These are phyloP conservation scores for Inosperma sp. DNA, from an alignment of 768 basidiomycete species.

Conservation along the genomic window DNA sequence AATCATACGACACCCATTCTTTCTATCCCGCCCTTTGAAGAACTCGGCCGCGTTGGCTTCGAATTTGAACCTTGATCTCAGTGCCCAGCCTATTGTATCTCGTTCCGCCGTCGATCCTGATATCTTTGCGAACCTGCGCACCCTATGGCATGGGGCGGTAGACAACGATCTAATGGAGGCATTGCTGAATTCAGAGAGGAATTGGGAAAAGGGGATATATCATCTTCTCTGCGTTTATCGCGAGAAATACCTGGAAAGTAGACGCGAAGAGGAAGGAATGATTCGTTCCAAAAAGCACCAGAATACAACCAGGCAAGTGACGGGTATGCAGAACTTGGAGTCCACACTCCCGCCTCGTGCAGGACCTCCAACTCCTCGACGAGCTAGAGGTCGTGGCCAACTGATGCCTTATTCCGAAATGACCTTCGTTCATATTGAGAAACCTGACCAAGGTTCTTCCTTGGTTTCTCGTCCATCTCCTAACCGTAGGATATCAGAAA, in stretches of 20 bases:
- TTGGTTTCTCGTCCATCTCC: conserved; percentile 18
- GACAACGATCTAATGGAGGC: conserved; percentile 70
- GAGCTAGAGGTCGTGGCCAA: conserved; percentile 38
- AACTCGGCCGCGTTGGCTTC: conserved; percentile 34
- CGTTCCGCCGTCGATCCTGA: conserved; percentile 76
- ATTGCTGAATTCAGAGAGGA: conserved; percentile 61
- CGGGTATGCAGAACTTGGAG: conserved; percentile 19
- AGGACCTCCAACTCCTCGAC: conserved; percentile 58
- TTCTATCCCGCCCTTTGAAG: conserved; percentile 50
- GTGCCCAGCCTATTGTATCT: conserved; percentile 62
- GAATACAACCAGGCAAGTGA: conserved; percentile 17
- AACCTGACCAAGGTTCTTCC: conserved; percentile 15
- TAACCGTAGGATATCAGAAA: conserved; percentile 14
- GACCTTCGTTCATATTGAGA: conserved; percentile 16
- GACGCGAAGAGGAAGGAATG: conserved; percentile 58
- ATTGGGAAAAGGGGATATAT: conserved; percentile 97
- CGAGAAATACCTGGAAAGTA: conserved; percentile 64
- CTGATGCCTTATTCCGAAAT: conserved; percentile 12
- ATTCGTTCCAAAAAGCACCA: conserved; percentile 31
- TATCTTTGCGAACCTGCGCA: conserved; percentile 84
- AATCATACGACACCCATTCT: conserved; percentile 79
- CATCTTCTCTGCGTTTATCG: conserved; percentile 85
- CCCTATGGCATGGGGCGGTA: conserved; percentile 82
- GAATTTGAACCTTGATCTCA: conserved; percentile 56
- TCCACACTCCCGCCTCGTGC: conserved; percentile 49